Evolutionary conservation across 805 yeast species (phyloP).

Genomic region (Wickerhamomyces silvicola): DNA sequence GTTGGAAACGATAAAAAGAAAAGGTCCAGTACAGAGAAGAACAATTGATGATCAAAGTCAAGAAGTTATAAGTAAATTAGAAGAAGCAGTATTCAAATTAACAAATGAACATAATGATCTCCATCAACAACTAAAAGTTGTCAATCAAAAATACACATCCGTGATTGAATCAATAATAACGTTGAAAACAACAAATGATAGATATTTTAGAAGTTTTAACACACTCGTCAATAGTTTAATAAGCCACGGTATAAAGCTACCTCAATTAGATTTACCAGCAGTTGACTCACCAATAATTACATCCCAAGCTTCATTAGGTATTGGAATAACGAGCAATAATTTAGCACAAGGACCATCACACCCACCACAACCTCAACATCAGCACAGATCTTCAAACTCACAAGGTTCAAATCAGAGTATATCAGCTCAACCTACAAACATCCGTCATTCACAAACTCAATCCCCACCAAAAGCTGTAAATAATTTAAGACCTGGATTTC

Average conservation of each 20-base stretch:
- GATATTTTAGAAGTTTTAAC: slow-evolving; percentile 46
- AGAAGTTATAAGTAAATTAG: slow-evolving; percentile 14
- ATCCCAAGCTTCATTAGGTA: too few species aligned
- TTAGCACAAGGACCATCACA: slow-evolving; percentile 1
- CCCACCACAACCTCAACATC: slow-evolving; percentile 6
- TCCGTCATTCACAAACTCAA: slow-evolving; percentile 8
- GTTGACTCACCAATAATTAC: slow-evolving; percentile 7
- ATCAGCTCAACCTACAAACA: slow-evolving; percentile 10
- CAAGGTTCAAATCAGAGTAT: slow-evolving; percentile 5
- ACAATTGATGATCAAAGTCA: slow-evolving; percentile 19
- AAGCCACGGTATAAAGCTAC: slow-evolving; percentile 62
- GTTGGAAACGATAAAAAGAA: slow-evolving; percentile 81
- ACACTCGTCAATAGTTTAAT: slow-evolving; percentile 41
- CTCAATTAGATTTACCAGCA: slow-evolving; percentile 51
- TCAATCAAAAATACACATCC: slow-evolving; percentile 56
- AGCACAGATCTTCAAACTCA: slow-evolving; percentile 1
- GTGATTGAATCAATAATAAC: slow-evolving; percentile 55
- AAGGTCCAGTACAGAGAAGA: slow-evolving; percentile 57
- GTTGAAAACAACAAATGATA: slow-evolving; percentile 50
- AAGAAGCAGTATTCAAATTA: slow-evolving; percentile 10
- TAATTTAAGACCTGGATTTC: slow-evolving; percentile 41
- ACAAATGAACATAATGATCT: slow-evolving; percentile 28
- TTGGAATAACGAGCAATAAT: too few species aligned
- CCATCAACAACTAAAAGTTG: slow-evolving; percentile 29
- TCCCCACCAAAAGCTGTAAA: slow-evolving; percentile 5